A percentile compares a stretch with the other conserved stretches of the same genome.
phyloP scores from a whole-genome alignment of 345 rosid genomes.

The Syzygium jambos region DNA sequence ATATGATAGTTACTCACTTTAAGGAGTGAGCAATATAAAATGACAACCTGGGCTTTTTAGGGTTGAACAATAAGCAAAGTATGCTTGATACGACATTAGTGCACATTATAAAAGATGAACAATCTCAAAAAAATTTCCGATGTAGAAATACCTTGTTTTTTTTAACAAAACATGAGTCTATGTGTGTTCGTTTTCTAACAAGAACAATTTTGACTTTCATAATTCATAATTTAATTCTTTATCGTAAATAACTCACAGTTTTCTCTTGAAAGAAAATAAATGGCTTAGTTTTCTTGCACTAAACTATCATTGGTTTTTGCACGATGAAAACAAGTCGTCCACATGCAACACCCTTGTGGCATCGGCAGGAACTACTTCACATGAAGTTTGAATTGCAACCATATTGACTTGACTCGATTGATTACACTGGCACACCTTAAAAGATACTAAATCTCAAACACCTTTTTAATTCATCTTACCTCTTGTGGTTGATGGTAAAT shows the following conservation, averaged over 20 bases:
- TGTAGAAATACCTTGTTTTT: background rate
- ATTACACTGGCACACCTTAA: background rate
- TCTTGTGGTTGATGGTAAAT: background rate
- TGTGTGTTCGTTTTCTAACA: too few relatives aligned
- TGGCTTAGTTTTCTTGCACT: background rate
- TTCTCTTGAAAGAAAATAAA: background rate
- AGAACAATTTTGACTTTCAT: background rate
- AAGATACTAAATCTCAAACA: background rate
- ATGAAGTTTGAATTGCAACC: background rate
- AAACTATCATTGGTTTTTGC: background rate
- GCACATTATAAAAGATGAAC: background rate
- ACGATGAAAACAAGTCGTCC: background rate
- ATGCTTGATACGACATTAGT: background rate
- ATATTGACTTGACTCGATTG: background rate
- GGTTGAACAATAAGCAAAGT: background rate
- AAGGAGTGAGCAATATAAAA: background rate
- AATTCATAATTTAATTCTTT: background rate
- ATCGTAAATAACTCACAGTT: fast-evolving
- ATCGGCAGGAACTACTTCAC: background rate
- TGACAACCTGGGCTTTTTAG: background rate
- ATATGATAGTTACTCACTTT: background rate
- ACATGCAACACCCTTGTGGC: background rate
- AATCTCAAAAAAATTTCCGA: background rate
- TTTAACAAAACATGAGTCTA: background rate
- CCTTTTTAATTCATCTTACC: background rate